Conservation (phyloP, 768 basidiomycete species). For the Macrolepiota dolichaula region DNA sequence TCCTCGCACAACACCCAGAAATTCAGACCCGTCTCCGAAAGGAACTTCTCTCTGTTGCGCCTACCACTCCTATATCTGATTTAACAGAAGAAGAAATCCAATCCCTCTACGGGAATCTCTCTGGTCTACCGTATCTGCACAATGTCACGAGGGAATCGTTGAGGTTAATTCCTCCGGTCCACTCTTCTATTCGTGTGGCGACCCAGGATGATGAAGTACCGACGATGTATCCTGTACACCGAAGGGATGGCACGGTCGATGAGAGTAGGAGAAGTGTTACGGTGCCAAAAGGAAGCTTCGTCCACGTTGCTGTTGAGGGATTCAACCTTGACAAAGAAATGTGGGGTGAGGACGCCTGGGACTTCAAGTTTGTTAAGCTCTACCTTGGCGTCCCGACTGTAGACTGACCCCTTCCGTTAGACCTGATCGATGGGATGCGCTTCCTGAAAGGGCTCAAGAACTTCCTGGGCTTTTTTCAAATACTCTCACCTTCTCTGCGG, state of each 20-base stretch:
- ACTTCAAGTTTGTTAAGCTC: conserved; percentile 57
- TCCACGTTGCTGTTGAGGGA: conserved; percentile 78
- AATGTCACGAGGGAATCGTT: conserved; percentile 75
- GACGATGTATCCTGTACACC: conserved; percentile 57
- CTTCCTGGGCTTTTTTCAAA: conserved; percentile 72
- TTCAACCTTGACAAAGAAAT: conserved; percentile 75
- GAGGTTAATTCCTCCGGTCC: conserved; percentile 77
- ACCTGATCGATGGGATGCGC: conserved; percentile 77
- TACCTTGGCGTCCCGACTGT: neutral
- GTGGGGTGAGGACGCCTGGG: conserved; percentile 82
- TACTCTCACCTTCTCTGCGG: conserved; percentile 74
- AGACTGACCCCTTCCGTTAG: conserved; percentile 29
- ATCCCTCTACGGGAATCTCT: conserved; percentile 52
- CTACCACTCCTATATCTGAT: conserved; percentile 35
- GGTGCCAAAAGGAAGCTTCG: conserved; percentile 66
- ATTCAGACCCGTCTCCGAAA: conserved; percentile 68
- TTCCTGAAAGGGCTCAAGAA: conserved; percentile 65
- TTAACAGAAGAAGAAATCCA: conserved; percentile 65
- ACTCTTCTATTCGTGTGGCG: conserved; percentile 78
- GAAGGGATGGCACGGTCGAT: conserved; percentile 41
- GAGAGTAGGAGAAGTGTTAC: conserved; percentile 38
- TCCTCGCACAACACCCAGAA: conserved; percentile 64
- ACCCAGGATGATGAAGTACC: conserved; percentile 78
- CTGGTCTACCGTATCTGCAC: conserved; percentile 67
- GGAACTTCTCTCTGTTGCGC: conserved; percentile 54